phyloP scores from a whole-genome alignment of 2,329 filamentous ascomycete species.

The Dichotomopilus funicola region DNA sequence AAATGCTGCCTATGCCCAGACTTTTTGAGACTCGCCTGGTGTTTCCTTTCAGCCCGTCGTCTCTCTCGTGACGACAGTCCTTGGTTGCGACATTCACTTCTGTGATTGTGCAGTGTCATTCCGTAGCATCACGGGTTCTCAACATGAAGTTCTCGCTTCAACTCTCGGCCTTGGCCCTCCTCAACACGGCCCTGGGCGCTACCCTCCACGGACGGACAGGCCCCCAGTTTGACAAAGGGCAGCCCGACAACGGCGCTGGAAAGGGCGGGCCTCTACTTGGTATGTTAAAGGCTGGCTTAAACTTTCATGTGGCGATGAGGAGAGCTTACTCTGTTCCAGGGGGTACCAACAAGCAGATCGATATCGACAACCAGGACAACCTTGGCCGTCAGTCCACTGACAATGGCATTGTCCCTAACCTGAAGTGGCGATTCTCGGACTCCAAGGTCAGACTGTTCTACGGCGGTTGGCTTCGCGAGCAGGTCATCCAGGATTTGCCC shows the following conservation, averaged over 20 bases:
- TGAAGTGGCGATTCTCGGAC: conserved; percentile 65
- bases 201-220: conserved; percentile 1
- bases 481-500: conserved; percentile 61
- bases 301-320: not conserved
- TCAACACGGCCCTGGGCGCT: conserved; percentile 5
- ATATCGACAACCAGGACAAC: conserved; percentile 58
- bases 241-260: conserved; percentile 50
- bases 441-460: conserved; percentile 56
- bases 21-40: no score
- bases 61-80: not conserved
- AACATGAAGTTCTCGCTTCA: conserved; percentile 21
- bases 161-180: conserved; percentile 4
- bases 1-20: not conserved
- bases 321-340: conserved; percentile 35
- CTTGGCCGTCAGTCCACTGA: conserved; percentile 57
- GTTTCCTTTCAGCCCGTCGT: no score
- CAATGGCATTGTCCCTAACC: conserved; percentile 56
- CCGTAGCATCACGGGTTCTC: not conserved
- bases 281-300: conserved; percentile 28
- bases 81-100: not conserved
- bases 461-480: conserved; percentile 61
- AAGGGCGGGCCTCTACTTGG: conserved; percentile 54
- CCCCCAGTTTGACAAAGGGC: conserved; percentile 40
- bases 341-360: conserved; percentile 55
- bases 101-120: no score